Percentiles rank a stretch among this genome's conserved stretches.
phyloP scores from a whole-genome alignment of 768 basidiomycete species.

The Mrakia frigida region DNA sequence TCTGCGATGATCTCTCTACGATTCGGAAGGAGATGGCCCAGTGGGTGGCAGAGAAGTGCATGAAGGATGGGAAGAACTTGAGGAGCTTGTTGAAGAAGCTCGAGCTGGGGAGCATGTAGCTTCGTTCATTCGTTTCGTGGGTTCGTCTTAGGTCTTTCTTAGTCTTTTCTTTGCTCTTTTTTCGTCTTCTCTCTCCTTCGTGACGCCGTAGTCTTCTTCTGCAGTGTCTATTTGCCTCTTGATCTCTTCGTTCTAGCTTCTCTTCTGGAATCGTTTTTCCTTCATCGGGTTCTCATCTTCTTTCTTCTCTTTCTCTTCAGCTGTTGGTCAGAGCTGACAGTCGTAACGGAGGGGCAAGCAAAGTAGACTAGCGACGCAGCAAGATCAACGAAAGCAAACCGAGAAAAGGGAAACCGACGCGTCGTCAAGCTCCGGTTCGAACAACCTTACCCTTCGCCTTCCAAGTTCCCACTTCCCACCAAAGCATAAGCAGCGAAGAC shows the following conservation, averaged over 20 bases:
- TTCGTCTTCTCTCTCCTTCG: too few relatives aligned
- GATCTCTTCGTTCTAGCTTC: too few relatives aligned
- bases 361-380: too few relatives aligned
- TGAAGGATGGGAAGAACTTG: constrained; percentile 53
- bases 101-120: constrained; percentile 35
- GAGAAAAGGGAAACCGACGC: not conserved
- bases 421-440: not conserved
- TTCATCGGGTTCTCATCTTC: too few relatives aligned
- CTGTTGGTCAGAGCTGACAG: too few relatives aligned
- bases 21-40: constrained; percentile 75
- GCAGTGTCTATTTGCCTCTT: too few relatives aligned
- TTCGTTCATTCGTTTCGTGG: not conserved
- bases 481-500: constrained; percentile 4
- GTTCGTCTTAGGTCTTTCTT: not conserved
- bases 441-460: constrained; percentile 26
- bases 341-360: too few relatives aligned
- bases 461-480: not conserved
- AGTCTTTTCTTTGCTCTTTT: not conserved
- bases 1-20: constrained; percentile 60
- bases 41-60: constrained; percentile 82
- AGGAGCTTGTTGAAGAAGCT: constrained; percentile 45
- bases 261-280: too few relatives aligned
- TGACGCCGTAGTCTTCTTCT: too few relatives aligned
- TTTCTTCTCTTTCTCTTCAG: too few relatives aligned
- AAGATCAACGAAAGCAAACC: not conserved